These are phyloP conservation scores for Gnomoniopsis sp. DNA, from an alignment of 2,329 filamentous ascomycete species.

Conservation along the genomic window DNA sequence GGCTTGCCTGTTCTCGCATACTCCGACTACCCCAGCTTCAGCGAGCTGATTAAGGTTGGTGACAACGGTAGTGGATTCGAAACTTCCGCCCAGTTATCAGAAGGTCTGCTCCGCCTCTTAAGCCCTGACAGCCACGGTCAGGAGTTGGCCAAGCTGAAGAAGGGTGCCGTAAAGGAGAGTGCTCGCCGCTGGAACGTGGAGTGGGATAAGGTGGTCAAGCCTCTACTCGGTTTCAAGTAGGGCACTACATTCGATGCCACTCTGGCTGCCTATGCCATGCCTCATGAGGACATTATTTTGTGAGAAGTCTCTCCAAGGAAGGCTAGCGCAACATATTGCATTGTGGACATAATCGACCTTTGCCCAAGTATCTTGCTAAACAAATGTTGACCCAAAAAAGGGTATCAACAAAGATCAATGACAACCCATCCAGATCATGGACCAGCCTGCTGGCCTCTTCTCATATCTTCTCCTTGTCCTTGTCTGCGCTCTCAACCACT, in stretches of 20 bases:
- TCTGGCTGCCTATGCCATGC: neutral
- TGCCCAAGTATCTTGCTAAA: no score
- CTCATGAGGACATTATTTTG: neutral
- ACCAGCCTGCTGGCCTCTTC: no score
- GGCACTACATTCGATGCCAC: neutral
- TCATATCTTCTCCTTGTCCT: neutral
- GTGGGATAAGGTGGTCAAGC: slow-evolving; percentile 81
- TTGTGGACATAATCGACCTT: no score
- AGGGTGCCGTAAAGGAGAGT: slow-evolving; percentile 72
- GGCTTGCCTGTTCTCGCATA: slow-evolving; percentile 89
- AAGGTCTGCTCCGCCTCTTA: slow-evolving; percentile 64
- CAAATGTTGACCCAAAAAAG: no score
- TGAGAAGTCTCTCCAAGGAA: neutral
- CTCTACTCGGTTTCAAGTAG: slow-evolving; percentile 54
- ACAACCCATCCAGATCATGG: no score
- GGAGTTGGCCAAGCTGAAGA: slow-evolving; percentile 59
- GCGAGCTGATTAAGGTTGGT: slow-evolving; percentile 84
- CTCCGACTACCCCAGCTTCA: slow-evolving; percentile 80
- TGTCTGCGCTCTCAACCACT: neutral
- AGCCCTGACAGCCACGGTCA: slow-evolving; percentile 37
- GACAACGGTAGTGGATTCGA: slow-evolving; percentile 84
- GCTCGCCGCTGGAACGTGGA: slow-evolving; percentile 83
- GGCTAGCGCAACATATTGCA: neutral
- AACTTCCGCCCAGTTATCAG: slow-evolving; percentile 62
- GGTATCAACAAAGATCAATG: no score